Conservation (phyloP, 495 filamentous ascomycete species). For the Parachaetomium inaequale region DNA sequence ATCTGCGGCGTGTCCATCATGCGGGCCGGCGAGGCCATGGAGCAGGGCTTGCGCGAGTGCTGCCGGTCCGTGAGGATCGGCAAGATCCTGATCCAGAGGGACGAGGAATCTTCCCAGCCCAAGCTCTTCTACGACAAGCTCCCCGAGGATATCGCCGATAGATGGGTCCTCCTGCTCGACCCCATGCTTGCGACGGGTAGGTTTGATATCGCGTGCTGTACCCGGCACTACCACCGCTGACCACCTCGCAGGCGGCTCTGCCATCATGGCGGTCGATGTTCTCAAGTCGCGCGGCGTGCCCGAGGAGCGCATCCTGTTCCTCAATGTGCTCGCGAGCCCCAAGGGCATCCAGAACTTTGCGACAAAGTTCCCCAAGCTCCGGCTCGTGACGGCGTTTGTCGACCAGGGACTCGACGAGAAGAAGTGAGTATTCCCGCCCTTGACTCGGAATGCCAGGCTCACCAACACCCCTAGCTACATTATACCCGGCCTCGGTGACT, state of each 20-base stretch:
- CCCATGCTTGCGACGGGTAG: constrained; percentile 97
- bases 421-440: constrained; percentile 61
- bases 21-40: constrained; percentile 97
- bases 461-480: constrained; percentile 67
- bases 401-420: constrained; percentile 92
- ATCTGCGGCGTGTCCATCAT: constrained; percentile 99
- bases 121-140: constrained; percentile 97
- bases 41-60: constrained; percentile 93
- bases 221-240: constrained; percentile 11
- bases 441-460: constrained; percentile 20
- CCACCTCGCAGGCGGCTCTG: constrained; percentile 69
- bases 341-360: constrained; percentile 89
- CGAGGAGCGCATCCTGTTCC: constrained; percentile 89
- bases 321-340: constrained; percentile 94
- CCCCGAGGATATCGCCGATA: constrained; percentile 82
- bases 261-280: constrained; percentile 93
- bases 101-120: constrained; percentile 89
- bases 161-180: constrained; percentile 94
- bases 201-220: constrained; percentile 17
- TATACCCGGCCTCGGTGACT: constrained; percentile 90
- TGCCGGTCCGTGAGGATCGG: constrained; percentile 95
- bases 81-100: constrained; percentile 95
- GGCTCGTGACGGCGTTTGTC: constrained; percentile 95
- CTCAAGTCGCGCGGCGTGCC: constrained; percentile 85
- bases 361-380: constrained; percentile 81